Base-by-base conservation (phyloP, 805 yeast genomes). In the Yarrowia hollandica region DNA sequence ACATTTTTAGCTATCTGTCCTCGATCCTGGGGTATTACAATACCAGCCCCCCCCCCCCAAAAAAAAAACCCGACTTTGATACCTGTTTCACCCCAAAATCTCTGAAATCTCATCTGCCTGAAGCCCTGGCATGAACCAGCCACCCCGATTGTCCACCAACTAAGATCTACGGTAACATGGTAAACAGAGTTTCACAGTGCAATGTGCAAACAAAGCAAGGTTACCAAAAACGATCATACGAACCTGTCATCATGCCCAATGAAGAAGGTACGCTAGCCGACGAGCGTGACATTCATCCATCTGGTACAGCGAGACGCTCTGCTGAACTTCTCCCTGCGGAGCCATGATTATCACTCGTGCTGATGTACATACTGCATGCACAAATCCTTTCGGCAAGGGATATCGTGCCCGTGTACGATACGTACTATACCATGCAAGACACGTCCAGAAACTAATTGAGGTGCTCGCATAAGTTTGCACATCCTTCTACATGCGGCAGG, bases 401-500 rank as follows among this genome's bases (percentile, higher is more conserved):
- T 3, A 5, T 26, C n/a, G n/a, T n/a, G n/a, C n/a, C n/a, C n/a
- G n/a, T n/a, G n/a, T n/a, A n/a, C n/a, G n/a, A n/a, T 26, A 22
- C 10, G 19, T 10, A n/a, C 18, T 22, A 22, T 22, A 31, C 46
- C 30, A 39, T 15, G 30, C 46, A n/a, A n/a, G 21, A 39, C 46
- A 25, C 31, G 46, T 39, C 31, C 44, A n/a, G 12, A 21, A 39
- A 39, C n/a, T 14, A n/a, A n/a, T n/a, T n/a, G n/a, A n/a, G n/a
- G 30, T n/a, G 19, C 23, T 41, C 10, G 46, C 46, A 41, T 41
- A 23, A 15, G 22, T 41, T 25, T 25, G 48, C 30, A 41, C 33
- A 41, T 26, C 48, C 33, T 41, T 41, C 48, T 26, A 26, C 33
- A 41, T 41, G 33, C 48, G 33, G 48, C 23, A 41, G 46, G 31